Conservation (phyloP, 78 protist species). For the Dictyostelium discoideum region DNA sequence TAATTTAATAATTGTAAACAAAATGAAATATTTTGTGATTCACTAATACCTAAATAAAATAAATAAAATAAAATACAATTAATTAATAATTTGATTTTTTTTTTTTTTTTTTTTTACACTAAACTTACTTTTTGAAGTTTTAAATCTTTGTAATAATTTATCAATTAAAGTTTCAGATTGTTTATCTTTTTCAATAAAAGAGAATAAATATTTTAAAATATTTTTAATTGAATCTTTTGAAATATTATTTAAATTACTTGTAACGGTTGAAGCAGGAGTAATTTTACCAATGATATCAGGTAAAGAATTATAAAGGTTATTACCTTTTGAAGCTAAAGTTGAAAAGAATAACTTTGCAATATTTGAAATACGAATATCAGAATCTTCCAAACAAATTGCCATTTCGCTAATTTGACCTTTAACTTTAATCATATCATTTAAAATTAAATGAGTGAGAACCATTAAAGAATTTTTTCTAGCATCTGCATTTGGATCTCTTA, state of each 20-base stretch:
- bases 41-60: conserved; percentile 2
- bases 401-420: conserved; percentile 74
- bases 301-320: conserved; percentile 91
- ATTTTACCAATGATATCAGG: conserved; percentile 93
- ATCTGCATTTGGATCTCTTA: conserved; percentile 85
- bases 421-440: conserved; percentile 95
- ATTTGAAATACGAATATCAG: conserved; percentile 35
- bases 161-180: conserved; percentile 90
- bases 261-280: background rate
- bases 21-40: conserved; percentile 85
- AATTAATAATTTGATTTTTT: background rate
- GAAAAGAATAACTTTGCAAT: conserved; percentile 78
- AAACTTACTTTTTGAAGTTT: conserved; percentile 16
- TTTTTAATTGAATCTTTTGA: conserved; percentile 26
- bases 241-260: background rate
- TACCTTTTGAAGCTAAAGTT: conserved; percentile 55
- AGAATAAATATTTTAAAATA: conserved; percentile 84
- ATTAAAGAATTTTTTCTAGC: conserved; percentile 91
- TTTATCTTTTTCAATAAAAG: conserved; percentile 87
- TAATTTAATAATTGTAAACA: conserved; percentile 77
- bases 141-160: conserved; percentile 90
- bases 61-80: background rate
- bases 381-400: conserved; percentile 87
- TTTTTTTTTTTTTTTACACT: background rate
- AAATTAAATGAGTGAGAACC: conserved; percentile 96